Conservation (phyloP, 2,329 filamentous ascomycete genomes). For the Monilinia polystroma region DNA sequence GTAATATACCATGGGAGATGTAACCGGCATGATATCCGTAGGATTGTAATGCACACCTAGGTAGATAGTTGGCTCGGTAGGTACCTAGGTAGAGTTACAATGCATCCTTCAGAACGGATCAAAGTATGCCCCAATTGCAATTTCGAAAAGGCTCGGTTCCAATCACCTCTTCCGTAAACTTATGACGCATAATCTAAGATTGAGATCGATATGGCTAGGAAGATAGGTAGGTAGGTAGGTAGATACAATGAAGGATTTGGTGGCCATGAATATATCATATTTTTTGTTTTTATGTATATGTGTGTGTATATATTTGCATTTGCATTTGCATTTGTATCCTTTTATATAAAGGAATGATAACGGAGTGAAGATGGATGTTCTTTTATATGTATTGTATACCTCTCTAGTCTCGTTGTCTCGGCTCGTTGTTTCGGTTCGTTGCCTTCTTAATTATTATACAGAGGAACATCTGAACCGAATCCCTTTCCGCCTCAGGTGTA, state of each 20-base stretch:
- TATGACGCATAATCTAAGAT: not conserved
- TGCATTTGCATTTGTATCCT: too few species aligned
- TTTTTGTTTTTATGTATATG: too few species aligned
- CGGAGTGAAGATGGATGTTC: not conserved
- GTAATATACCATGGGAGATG: not conserved
- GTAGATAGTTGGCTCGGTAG: too few species aligned
- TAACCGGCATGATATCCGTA: not conserved
- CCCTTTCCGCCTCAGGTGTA: conserved; percentile 16
- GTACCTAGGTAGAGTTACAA: not conserved
- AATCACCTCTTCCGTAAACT: conserved; percentile 1
- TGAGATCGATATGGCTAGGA: not conserved
- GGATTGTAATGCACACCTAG: not conserved
- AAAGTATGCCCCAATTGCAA: not conserved
- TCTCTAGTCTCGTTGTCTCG: not conserved
- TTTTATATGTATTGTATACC: not conserved
- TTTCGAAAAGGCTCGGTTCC: not conserved
- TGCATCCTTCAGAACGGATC: not conserved
- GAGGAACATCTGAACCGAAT: not conserved
- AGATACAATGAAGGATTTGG: not conserved
- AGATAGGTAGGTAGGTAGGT: too few species aligned
- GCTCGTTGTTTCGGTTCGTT: too few species aligned
- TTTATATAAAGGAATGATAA: too few species aligned
- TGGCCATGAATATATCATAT: too few species aligned
- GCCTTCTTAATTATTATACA: not conserved
- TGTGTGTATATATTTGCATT: too few species aligned